Evolutionary conservation across 768 basidiomycete genomes (phyloP).

Genomic region (Calvatia gigantea): DNA sequence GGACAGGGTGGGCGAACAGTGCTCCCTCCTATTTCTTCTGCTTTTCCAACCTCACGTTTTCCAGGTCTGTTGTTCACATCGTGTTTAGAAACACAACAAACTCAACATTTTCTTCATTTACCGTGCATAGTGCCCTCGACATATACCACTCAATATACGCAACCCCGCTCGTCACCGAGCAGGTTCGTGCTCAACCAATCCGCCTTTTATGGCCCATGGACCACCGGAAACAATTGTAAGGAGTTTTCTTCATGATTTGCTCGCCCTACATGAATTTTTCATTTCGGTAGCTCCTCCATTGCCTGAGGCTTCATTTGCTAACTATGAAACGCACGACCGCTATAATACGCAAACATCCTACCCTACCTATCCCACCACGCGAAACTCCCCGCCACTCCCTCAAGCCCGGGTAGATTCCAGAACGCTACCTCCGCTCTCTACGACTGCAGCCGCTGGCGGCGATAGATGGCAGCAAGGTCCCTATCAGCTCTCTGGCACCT

Average conservation of each 20-base stretch:
- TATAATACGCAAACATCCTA: constrained; percentile 46
- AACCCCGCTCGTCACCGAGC: constrained; percentile 61
- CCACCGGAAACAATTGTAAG: constrained; percentile 31
- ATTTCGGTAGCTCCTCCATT: constrained; percentile 42
- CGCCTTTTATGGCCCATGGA: constrained; percentile 34
- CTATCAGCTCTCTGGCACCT: constrained; percentile 27
- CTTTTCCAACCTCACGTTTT: constrained; percentile 87
- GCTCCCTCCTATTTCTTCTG: constrained; percentile 81
- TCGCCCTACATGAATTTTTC: constrained; percentile 22
- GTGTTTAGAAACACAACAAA: constrained; percentile 45
- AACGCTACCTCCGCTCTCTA: constrained; percentile 56
- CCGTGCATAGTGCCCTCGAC: constrained; percentile 54
- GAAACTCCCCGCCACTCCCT: constrained; percentile 46
- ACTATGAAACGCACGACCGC: constrained; percentile 58
- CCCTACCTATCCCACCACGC: constrained; percentile 39
- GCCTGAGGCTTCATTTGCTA: constrained; percentile 36
- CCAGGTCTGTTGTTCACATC: constrained; percentile 75
- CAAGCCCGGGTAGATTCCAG: constrained; percentile 48
- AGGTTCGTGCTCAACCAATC: constrained; percentile 47
- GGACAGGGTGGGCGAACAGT: constrained; percentile 89
- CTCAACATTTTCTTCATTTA: constrained; percentile 55
- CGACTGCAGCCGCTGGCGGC: constrained; percentile 37
- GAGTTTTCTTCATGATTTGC: constrained; percentile 17
- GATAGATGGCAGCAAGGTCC: constrained; percentile 40
- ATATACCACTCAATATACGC: constrained; percentile 57